Evolutionary conservation across 2,329 filamentous ascomycete genomes (phyloP).

Genomic region (Pseudocercospora musae): DNA sequence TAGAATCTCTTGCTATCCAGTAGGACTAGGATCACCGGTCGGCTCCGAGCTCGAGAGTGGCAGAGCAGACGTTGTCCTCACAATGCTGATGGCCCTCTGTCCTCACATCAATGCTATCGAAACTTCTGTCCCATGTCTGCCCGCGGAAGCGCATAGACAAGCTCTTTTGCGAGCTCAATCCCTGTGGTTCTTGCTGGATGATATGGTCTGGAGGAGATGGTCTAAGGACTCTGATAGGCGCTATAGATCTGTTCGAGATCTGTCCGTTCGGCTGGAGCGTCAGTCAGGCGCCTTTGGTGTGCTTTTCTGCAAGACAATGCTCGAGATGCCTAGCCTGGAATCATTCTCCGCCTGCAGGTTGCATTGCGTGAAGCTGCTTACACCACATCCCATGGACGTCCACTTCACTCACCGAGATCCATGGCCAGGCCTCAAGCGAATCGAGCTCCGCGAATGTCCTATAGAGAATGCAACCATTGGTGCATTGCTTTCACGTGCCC

Average conservation of each 20-base stretch:
- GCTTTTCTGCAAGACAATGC: constrained; percentile 7
- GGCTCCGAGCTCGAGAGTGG: constrained; percentile 13
- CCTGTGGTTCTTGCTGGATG: constrained; percentile 6
- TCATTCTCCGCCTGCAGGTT: constrained; percentile 9
- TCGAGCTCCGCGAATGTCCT: constrained; percentile 9
- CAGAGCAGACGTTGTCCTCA: constrained; percentile 13
- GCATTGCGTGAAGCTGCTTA: constrained; percentile 5
- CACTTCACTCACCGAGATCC: neutral
- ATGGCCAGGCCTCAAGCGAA: constrained; percentile 5
- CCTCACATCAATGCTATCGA: constrained; percentile 12
- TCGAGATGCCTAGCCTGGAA: constrained; percentile 3
- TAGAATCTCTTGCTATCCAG: constrained; percentile 12
- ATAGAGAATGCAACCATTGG: constrained; percentile 8
- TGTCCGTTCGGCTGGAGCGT: constrained; percentile 10
- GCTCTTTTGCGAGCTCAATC: constrained; percentile 1
- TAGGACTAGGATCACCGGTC: constrained; percentile 7
- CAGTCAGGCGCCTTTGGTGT: constrained; percentile 9
- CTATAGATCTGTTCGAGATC: constrained; percentile 3
- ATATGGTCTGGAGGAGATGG: constrained; percentile 1
- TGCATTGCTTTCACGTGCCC: constrained; percentile 4
- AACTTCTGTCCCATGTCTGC: constrained; percentile 6
- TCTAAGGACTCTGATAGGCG: constrained; percentile 1
- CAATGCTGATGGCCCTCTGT: constrained; percentile 7
- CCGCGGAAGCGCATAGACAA: constrained; percentile 2
- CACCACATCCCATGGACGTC: neutral